Evolutionary conservation across 208 protist species (phyloP).

Genomic region (Leishmania lainsoni): DNA sequence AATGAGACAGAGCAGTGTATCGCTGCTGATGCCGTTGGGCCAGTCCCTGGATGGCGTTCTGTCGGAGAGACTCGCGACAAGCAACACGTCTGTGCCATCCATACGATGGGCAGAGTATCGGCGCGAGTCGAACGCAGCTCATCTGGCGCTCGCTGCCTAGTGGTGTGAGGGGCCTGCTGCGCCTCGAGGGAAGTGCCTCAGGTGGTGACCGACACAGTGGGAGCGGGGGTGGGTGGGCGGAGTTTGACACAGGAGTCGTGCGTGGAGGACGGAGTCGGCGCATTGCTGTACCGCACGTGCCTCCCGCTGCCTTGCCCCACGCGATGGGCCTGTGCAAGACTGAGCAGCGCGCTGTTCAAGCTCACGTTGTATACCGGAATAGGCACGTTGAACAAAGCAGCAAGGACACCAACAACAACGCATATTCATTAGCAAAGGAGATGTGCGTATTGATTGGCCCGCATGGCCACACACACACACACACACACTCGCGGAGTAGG

Average conservation of each 20-base stretch:
- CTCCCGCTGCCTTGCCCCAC: background rate
- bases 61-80: background rate
- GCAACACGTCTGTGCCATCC: background rate
- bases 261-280: background rate
- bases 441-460: background rate
- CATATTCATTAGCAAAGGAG: background rate
- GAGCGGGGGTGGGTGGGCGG: background rate
- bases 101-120: background rate
- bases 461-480: background rate
- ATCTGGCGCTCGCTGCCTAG: background rate
- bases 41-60: background rate
- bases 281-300: background rate
- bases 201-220: background rate
- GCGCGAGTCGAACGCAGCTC: background rate
- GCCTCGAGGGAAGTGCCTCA: background rate
- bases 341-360: background rate
- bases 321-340: background rate
- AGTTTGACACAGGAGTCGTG: background rate
- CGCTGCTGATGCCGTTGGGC: background rate
- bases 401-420: background rate
- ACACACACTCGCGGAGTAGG: background rate
- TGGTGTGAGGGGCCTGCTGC: background rate
- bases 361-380: background rate
- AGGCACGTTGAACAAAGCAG: background rate
- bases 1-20: background rate